Evolutionary conservation across 2,329 filamentous ascomycete genomes (phyloP).

Genomic region (Coniochaeta sp.): DNA sequence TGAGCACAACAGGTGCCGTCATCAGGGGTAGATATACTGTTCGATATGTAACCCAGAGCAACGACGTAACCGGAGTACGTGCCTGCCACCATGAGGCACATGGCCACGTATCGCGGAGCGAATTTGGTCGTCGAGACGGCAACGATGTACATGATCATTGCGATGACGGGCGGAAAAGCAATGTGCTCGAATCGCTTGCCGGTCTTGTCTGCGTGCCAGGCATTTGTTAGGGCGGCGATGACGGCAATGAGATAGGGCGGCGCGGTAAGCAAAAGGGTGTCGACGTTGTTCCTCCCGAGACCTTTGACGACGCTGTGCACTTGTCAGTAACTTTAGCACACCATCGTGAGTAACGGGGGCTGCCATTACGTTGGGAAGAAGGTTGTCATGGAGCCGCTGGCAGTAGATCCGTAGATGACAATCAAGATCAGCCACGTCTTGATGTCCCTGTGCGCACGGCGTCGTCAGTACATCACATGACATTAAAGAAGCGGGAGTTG

Average conservation of each 20-base stretch:
- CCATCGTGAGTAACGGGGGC: too few relatives aligned
- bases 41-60: not conserved
- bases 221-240: slow-evolving; percentile 21
- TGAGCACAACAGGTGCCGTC: too few relatives aligned
- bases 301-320: slow-evolving; percentile 13
- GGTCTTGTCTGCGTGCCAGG: slow-evolving; percentile 27
- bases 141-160: slow-evolving; percentile 17
- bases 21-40: not conserved
- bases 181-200: slow-evolving; percentile 32
- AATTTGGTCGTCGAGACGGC: slow-evolving; percentile 9
- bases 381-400: not conserved
- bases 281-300: slow-evolving; percentile 14
- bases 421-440: not conserved
- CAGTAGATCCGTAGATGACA: not conserved
- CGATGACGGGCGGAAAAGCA: slow-evolving; percentile 12
- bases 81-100: slow-evolving; percentile 26
- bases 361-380: slow-evolving; percentile 16
- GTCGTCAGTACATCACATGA: too few relatives aligned
- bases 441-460: not conserved
- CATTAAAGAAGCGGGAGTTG: not conserved
- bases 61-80: not conserved
- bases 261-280: slow-evolving; percentile 20
- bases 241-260: slow-evolving; percentile 21
- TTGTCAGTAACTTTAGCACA: too few relatives aligned
- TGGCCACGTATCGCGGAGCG: slow-evolving; percentile 24